These are phyloP conservation scores for Acacia concinna DNA, from an alignment of 331 rosid species.

Conservation along the genomic window DNA sequence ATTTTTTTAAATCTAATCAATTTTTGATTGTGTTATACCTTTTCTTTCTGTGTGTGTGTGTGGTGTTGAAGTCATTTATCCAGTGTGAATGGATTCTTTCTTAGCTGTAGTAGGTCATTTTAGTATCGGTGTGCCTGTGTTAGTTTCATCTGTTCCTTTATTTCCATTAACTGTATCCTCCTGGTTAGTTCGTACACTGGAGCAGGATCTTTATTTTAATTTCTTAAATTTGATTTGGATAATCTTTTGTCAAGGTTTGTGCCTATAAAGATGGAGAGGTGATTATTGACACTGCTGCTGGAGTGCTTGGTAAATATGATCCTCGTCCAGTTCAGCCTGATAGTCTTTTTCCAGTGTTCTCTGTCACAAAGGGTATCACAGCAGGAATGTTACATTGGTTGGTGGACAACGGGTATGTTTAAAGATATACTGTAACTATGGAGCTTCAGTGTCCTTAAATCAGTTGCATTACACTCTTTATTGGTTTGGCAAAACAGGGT, in stretches of 20 bases:
- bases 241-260: constrained; percentile 65
- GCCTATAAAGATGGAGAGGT: constrained; percentile 98
- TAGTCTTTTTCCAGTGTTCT: constrained; percentile 92
- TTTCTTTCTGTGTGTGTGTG: neutral
- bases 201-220: neutral
- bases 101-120: neutral
- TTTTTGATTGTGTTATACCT: constrained; percentile 7
- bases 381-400: constrained; percentile 99
- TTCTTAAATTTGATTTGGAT: constrained; percentile 1
- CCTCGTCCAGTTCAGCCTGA: constrained; percentile 98
- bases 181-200: neutral
- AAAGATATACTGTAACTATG: constrained; percentile 16
- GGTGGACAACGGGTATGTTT: constrained; percentile 80
- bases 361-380: constrained; percentile 89
- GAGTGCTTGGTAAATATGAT: constrained; percentile 94
- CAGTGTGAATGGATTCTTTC: neutral
- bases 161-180: neutral
- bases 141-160: neutral
- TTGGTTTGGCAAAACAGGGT: neutral
- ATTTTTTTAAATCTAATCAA: constrained; percentile 15
- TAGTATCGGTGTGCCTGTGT: neutral
- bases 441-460: constrained; percentile 11
- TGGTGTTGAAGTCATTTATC: neutral
- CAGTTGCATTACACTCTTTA: constrained; percentile 9
- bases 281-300: constrained; percentile 97